Evolutionary conservation across 139 green algal genomes (phyloP).

Genomic region (Raphidocelis subcapitata): DNA sequence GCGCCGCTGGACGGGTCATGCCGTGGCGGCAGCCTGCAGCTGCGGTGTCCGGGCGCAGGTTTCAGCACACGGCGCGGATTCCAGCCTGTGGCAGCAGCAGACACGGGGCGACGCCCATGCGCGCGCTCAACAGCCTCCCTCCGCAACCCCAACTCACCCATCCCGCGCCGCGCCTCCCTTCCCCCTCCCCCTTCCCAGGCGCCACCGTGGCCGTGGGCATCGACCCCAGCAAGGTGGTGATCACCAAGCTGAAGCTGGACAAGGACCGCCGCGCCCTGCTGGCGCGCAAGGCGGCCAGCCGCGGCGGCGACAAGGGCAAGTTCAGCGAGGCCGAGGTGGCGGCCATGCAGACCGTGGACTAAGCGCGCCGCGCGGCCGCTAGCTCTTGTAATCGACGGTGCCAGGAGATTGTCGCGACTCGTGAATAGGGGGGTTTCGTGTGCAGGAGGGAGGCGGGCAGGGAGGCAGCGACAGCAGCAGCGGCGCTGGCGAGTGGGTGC

Average conservation of each 20-base stretch:
- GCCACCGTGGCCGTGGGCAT: constrained; percentile 95
- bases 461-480: no score
- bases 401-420: no score
- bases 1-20: no score
- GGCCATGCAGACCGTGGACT: constrained; percentile 92
- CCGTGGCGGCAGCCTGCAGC: neutral
- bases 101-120: no score
- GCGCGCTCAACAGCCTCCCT: no score
- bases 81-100: no score
- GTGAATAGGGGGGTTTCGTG: no score
- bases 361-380: constrained; percentile 29
- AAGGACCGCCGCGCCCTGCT: constrained; percentile 95
- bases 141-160: no score
- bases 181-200: constrained; percentile 48
- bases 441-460: no score
- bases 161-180: no score
- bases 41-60: neutral
- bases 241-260: constrained; percentile 99
- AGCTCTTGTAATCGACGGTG: no score
- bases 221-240: constrained; percentile 95
- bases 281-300: constrained; percentile 84
- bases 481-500: no score
- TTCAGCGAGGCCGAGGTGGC: constrained; percentile 84
- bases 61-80: neutral
- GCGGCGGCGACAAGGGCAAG: constrained; percentile 89